phyloP scores from a whole-genome alignment of 352 stramenopile species.

The Globisporangium cederbergense region DNA sequence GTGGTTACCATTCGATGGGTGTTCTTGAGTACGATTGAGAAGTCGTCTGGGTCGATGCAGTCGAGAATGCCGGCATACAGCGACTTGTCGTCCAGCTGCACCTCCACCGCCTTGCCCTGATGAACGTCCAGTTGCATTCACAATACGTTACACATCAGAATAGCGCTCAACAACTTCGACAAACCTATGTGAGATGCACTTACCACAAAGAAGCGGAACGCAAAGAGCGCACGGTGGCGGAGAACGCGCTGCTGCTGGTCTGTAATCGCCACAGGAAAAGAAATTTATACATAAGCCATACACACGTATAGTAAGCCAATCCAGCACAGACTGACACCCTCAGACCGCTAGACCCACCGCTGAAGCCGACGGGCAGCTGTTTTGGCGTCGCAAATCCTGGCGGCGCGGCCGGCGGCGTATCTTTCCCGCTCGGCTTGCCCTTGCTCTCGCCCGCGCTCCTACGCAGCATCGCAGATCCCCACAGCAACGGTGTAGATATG shows the following conservation, averaged over 20 bases:
- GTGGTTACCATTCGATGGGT: conserved; percentile 38
- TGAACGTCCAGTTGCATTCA: neutral
- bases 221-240: conserved; percentile 75
- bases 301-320: neutral
- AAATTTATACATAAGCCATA: neutral
- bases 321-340: neutral
- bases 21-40: conserved; percentile 79
- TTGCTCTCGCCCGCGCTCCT: conserved; percentile 10
- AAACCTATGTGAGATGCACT: neutral
- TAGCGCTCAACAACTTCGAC: neutral
- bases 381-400: conserved; percentile 9
- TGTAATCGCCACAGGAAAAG: conserved; percentile 14
- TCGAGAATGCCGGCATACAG: conserved; percentile 74
- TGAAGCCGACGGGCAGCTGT: conserved; percentile 11
- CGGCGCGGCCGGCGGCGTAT: conserved; percentile 1
- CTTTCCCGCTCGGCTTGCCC: conserved; percentile 17
- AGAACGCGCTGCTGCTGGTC: conserved; percentile 63
- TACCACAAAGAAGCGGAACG: conserved; percentile 75
- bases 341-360: conserved; percentile 11
- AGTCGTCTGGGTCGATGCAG: conserved; percentile 83
- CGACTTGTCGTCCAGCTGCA: conserved; percentile 55
- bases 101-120: conserved; percentile 66
- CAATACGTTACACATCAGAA: conserved; percentile 1
- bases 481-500: neutral
- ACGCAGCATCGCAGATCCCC: neutral